Percentiles rank a stretch among this genome's conserved stretches.
Conservation (phyloP, 345 rosid genomes). For the Aquilaria malaccensis region DNA sequence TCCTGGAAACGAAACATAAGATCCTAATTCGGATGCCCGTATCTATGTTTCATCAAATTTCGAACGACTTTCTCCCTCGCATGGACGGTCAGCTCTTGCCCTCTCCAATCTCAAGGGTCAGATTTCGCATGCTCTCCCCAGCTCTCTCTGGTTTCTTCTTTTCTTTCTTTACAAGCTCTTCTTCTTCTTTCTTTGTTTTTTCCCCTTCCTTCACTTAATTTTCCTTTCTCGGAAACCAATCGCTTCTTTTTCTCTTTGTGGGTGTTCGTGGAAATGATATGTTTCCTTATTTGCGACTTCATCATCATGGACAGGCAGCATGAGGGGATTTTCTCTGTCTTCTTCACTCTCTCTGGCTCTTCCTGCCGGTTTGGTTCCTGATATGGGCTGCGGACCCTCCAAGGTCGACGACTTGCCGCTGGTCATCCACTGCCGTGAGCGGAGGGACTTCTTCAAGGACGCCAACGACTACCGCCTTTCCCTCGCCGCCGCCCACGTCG, state of each 20-base stretch:
- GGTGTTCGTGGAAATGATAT: conserved; percentile 21
- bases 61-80: conserved; percentile 12
- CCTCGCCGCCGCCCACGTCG: conserved; percentile 81
- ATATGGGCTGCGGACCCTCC: conserved; percentile 94
- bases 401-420: conserved; percentile 70
- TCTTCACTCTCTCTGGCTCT: not conserved
- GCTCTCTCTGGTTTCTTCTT: not conserved
- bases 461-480: conserved; percentile 70
- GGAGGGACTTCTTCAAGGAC: conserved; percentile 60
- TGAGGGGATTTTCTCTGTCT: conserved; percentile 13
- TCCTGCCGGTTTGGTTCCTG: not conserved
- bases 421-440: conserved; percentile 69
- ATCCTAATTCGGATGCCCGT: conserved; percentile 4
- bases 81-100: conserved; percentile 32
- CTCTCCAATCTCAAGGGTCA: conserved; percentile 32
- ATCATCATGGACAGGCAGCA: conserved; percentile 12
- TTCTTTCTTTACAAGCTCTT: not conserved
- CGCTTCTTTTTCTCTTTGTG: conserved; percentile 1
- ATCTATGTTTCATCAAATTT: conserved; percentile 23
- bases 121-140: conserved; percentile 16
- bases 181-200: not conserved
- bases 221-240: conserved; percentile 7
- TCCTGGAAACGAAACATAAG: conserved; percentile 2
- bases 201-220: conserved; percentile 4
- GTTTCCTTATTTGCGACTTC: conserved; percentile 16